Percentiles rank a stretch among this genome's conserved stretches.
These are phyloP conservation scores for Argentina anserina DNA, from an alignment of 306 rosid species.

Conservation along the genomic window DNA sequence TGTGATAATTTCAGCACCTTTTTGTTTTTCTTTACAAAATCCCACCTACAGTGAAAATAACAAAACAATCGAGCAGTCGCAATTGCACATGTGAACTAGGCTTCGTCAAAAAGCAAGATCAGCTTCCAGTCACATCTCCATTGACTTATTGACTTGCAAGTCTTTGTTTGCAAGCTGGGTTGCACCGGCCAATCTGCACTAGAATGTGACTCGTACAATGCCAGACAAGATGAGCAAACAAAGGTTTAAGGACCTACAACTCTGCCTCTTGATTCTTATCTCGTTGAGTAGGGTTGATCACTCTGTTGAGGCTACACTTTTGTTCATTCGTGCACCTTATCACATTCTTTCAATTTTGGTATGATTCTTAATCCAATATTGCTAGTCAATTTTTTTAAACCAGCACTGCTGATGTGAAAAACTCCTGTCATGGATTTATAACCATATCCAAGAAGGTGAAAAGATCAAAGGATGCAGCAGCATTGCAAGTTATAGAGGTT, in stretches of 20 bases:
- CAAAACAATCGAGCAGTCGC: neutral
- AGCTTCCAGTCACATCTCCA: neutral
- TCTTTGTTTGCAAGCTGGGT: neutral
- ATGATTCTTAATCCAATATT: too few relatives aligned
- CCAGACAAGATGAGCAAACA: neutral
- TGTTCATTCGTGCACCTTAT: neutral
- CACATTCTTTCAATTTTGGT: too few relatives aligned
- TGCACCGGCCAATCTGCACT: neutral
- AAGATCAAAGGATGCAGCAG: neutral
- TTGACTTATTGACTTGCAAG: constrained; percentile 1
- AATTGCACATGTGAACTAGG: neutral
- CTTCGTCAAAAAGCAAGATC: constrained; percentile 1
- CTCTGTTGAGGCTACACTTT: too few relatives aligned
- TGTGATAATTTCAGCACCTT: too few relatives aligned
- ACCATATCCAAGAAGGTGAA: too few relatives aligned
- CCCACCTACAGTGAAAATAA: neutral
- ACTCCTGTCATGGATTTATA: too few relatives aligned
- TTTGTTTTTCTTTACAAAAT: too few relatives aligned
- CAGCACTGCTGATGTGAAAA: neutral
- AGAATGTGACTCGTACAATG: neutral
- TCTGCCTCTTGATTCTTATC: neutral
- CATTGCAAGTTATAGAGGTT: neutral
- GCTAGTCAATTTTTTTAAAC: too few relatives aligned
- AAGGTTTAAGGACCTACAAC: neutral
- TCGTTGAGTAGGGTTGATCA: too few relatives aligned